Percentiles rank a stretch among this genome's conserved stretches.
Evolutionary conservation across 257 asterid species (phyloP).

Genomic region (Salvia rosmarinus): DNA sequence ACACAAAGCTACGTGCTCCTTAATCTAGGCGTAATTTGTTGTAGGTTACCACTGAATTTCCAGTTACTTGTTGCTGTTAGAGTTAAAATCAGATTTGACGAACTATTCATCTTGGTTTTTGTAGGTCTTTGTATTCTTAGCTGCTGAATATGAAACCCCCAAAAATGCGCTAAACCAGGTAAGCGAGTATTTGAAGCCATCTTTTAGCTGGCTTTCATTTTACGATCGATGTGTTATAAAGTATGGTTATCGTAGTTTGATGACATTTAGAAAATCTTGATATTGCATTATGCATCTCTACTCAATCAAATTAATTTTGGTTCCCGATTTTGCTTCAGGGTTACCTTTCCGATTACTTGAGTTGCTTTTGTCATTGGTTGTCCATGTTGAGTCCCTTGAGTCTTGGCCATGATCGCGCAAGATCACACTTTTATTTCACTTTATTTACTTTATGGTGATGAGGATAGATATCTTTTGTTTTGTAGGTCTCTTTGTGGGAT

Average conservation of each 20-base stretch:
- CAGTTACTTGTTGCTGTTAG: constrained; percentile 8
- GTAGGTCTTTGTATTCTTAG: constrained; percentile 94
- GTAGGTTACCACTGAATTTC: constrained; percentile 18
- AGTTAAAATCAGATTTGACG: constrained; percentile 19
- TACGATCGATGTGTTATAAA: not conserved
- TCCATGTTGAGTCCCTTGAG: too few relatives aligned
- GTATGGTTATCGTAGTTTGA: constrained; percentile 4
- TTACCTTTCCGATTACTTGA: not conserved
- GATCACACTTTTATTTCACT: not conserved
- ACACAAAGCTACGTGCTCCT: constrained; percentile 2
- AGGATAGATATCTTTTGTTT: constrained; percentile 13
- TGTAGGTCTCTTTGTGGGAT: constrained; percentile 90
- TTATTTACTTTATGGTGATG: not conserved
- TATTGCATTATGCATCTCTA: not conserved
- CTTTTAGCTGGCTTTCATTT: constrained; percentile 3
- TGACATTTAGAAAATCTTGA: not conserved
- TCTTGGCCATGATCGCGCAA: not conserved
- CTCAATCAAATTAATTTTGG: not conserved
- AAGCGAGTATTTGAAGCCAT: constrained; percentile 26
- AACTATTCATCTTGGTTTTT: constrained; percentile 24
- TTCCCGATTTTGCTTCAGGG: not conserved
- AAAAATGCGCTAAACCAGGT: constrained; percentile 90
- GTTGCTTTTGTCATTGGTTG: not conserved
- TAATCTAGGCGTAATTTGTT: not conserved
- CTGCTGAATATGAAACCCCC: constrained; percentile 91